phyloP scores from a whole-genome alignment of 1,284 basidiomycete genomes.

The Moesziomyces sp. region DNA sequence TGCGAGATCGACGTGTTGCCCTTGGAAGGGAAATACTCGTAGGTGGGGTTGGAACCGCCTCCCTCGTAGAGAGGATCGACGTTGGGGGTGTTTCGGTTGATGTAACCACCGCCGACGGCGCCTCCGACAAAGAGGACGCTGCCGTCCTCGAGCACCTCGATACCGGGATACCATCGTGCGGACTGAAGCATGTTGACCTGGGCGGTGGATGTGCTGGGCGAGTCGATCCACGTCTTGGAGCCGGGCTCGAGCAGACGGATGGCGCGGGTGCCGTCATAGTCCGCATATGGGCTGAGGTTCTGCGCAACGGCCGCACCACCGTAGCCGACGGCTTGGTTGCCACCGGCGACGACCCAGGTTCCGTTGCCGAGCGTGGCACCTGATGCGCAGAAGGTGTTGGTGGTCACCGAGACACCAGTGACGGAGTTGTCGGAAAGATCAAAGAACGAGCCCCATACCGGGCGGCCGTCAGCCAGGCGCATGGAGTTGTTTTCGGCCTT shows the following conservation, averaged over 20 bases:
- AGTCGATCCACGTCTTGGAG: constrained; percentile 53
- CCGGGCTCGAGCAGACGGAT: constrained; percentile 63
- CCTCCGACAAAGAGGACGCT: constrained; percentile 64
- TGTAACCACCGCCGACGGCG: constrained; percentile 62
- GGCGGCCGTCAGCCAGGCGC: constrained; percentile 43
- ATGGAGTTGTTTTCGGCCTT: constrained; percentile 68
- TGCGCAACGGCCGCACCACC: constrained; percentile 52
- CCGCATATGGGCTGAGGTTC: constrained; percentile 55
- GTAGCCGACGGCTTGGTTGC: constrained; percentile 66
- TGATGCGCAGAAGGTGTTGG: constrained; percentile 69
- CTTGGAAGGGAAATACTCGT: constrained; percentile 63
- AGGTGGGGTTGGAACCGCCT: constrained; percentile 54
- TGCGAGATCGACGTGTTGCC: constrained; percentile 34
- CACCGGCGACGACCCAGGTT: constrained; percentile 67
- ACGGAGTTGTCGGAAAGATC: constrained; percentile 55
- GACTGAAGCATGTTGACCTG: constrained; percentile 56
- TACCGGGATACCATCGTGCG: constrained; percentile 65
- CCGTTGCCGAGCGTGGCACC: constrained; percentile 68
- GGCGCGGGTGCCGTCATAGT: constrained; percentile 62
- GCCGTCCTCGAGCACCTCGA: constrained; percentile 65
- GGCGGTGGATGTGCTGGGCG: constrained; percentile 30
- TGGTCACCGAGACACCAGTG: constrained; percentile 58
- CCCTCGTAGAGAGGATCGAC: constrained; percentile 53
- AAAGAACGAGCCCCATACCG: constrained; percentile 63
- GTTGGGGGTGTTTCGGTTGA: constrained; percentile 66